These are phyloP conservation scores for Rhododendron mucronatum DNA, from an alignment of 148 eudicot genomes.

Conservation along the genomic window DNA sequence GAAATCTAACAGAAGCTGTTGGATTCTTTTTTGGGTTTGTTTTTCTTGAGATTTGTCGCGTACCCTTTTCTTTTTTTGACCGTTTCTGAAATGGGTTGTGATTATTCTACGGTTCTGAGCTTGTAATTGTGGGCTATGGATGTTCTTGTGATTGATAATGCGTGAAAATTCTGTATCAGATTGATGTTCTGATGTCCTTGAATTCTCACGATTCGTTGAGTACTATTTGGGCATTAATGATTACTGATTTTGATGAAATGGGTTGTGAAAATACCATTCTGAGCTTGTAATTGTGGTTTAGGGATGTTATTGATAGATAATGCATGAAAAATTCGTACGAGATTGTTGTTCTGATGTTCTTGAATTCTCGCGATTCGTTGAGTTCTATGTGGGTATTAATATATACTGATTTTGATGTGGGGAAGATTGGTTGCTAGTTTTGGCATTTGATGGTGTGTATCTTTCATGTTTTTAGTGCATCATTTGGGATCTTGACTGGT, in stretches of 20 bases:
- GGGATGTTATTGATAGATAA: not conserved
- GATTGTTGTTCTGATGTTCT: not conserved
- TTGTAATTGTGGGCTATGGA: not conserved
- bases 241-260: conserved; percentile 8
- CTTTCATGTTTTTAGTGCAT: not conserved
- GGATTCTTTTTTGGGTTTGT: not conserved
- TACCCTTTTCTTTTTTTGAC: not conserved
- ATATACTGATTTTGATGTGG: conserved; percentile 10
- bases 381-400: not conserved
- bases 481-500: not conserved
- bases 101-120: not conserved
- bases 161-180: not conserved
- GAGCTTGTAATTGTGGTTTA: not conserved
- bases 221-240: not conserved
- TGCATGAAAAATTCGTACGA: not conserved
- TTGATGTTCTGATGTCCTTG: not conserved
- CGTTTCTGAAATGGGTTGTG: conserved; percentile 1
- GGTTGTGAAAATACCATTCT: not conserved
- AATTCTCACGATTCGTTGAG: not conserved
- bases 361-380: not conserved
- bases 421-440: not conserved
- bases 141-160: not conserved
- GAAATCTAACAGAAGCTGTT: not conserved
- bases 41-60: not conserved
- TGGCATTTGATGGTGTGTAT: not conserved